Evolutionary conservation across 2,329 filamentous ascomycete species (phyloP), one percentile per base, ranked within the genome.

Genomic region (Fusarium sp.): DNA sequence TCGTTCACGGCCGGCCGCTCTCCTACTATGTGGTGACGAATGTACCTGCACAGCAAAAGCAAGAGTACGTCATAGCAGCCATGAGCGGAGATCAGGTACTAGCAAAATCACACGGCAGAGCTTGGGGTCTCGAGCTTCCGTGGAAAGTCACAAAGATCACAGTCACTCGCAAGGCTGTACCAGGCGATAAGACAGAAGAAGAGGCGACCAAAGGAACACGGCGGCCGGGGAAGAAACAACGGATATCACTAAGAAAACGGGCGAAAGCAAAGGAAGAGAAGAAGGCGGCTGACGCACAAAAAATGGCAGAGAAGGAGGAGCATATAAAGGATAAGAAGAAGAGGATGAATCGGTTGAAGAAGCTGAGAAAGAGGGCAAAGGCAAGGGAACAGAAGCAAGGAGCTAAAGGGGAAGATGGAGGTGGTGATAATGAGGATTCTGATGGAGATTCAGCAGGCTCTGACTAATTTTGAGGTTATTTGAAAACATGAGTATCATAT

Each of bases 271-370:
- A 77, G 53, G 80, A 79, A 70, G 80, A 83, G 67, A 80, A 76
- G 59, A 80, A 81, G 31, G 74, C 81, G 59, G 77, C 74, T 6
- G 78, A 74, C 26, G 80, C 76, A 66, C 81, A 80, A 67, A 78
- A 81, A 56, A 70, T 78, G 49, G 67, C 80, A 65, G 80, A 81
- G 19, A 90, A 88, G 76, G 87, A 88, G 73, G 84, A 88, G 68
- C 83, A 85, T 49, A 68, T 89, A 31, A 83, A 81, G 70, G 87
- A 89, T 57, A 90, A 89, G 82, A 89, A 88, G 80, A 88, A 88
- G 79, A 82, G 87, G 68, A 74, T 88, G 67, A 91, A 91, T 70
- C 78, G 86, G 59, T 76, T 85, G 70, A 89, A 87, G 80, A 89
- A 90, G 80, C 70, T 89, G 63, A 86, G 87, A 76, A 82, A 84